Conservation (phyloP, 2,329 filamentous ascomycete genomes). For the Hymenoscyphus linearis region DNA sequence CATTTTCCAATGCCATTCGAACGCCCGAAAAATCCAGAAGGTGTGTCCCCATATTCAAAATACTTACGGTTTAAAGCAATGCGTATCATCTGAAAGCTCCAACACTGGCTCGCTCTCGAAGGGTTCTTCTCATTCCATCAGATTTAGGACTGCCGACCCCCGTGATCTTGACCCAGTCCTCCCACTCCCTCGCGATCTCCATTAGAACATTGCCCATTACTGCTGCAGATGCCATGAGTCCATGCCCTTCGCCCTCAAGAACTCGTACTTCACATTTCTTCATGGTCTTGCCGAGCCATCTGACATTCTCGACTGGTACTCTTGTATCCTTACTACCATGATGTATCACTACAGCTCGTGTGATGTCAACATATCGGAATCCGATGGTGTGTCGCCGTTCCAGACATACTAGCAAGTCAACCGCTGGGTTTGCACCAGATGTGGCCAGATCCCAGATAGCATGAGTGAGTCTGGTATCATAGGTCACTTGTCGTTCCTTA, state of each 20-base stretch:
- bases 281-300: slow-evolving; percentile 94
- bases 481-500: slow-evolving; percentile 66
- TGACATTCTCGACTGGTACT: slow-evolving; percentile 90
- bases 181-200: slow-evolving; percentile 93
- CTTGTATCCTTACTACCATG: slow-evolving; percentile 87
- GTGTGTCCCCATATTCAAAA: background rate
- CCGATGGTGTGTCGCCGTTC: slow-evolving; percentile 88
- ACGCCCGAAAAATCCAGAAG: background rate
- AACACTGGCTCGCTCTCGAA: slow-evolving; percentile 30
- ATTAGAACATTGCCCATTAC: slow-evolving; percentile 95
- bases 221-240: slow-evolving; percentile 86
- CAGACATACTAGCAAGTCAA: slow-evolving; percentile 86
- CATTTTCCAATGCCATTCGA: background rate
- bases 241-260: slow-evolving; percentile 87
- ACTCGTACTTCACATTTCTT: slow-evolving; percentile 85
- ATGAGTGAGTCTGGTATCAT: slow-evolving; percentile 82
- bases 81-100: slow-evolving; percentile 27
- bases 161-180: slow-evolving; percentile 70
- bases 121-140: slow-evolving; percentile 24
- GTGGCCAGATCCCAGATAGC: slow-evolving; percentile 94
- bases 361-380: slow-evolving; percentile 96
- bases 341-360: slow-evolving; percentile 83
- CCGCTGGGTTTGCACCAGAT: slow-evolving; percentile 84
- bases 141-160: slow-evolving; percentile 30
- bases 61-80: background rate